These are phyloP conservation scores for Acacia concinna DNA, from an alignment of 331 rosid species.

Conservation along the genomic window DNA sequence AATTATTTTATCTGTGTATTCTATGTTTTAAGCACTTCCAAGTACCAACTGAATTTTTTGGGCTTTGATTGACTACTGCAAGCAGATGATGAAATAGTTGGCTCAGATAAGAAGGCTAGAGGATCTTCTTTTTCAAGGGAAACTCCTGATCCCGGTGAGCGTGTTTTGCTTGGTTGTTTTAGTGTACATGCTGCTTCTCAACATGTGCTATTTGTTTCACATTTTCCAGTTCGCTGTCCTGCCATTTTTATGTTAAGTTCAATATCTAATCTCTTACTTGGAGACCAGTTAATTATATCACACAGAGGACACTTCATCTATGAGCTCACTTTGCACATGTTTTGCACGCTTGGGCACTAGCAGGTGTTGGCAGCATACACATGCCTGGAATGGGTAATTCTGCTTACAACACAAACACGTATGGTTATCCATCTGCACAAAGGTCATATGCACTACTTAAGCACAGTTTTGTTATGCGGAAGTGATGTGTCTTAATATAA, in stretches of 20 bases:
- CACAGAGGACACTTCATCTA: slow-evolving; percentile 70
- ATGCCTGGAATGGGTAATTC: slow-evolving; percentile 98
- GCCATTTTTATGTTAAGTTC: slow-evolving; percentile 21
- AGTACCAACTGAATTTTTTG: slow-evolving; percentile 23
- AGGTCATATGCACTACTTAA: slow-evolving; percentile 99
- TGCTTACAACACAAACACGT: slow-evolving; percentile 94
- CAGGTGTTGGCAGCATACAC: slow-evolving; percentile 99
- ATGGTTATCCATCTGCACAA: slow-evolving; percentile 99
- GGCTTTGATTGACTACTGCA: slow-evolving; percentile 25
- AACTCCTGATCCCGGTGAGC: slow-evolving; percentile 73
- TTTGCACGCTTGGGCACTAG: slow-evolving; percentile 99
- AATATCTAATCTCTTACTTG: slow-evolving; percentile 38
- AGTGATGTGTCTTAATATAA: slow-evolving; percentile 49
- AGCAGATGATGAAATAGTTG: slow-evolving; percentile 74
- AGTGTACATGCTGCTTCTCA: slow-evolving; percentile 14
- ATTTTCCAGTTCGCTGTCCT: slow-evolving; percentile 16
- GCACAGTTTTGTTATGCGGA: slow-evolving; percentile 70
- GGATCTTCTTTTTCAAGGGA: slow-evolving; percentile 58
- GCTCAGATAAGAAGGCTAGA: slow-evolving; percentile 82
- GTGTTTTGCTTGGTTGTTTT: slow-evolving; percentile 24
- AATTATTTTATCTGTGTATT: neutral
- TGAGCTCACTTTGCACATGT: slow-evolving; percentile 97
- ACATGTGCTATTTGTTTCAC: slow-evolving; percentile 16
- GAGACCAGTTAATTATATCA: slow-evolving; percentile 64
- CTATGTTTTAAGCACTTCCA: slow-evolving; percentile 12